Evolutionary conservation across 2,329 filamentous ascomycete genomes (phyloP), one percentile per base, ranked within the genome.

Genomic region (Colletotrichum cordylinicola): DNA sequence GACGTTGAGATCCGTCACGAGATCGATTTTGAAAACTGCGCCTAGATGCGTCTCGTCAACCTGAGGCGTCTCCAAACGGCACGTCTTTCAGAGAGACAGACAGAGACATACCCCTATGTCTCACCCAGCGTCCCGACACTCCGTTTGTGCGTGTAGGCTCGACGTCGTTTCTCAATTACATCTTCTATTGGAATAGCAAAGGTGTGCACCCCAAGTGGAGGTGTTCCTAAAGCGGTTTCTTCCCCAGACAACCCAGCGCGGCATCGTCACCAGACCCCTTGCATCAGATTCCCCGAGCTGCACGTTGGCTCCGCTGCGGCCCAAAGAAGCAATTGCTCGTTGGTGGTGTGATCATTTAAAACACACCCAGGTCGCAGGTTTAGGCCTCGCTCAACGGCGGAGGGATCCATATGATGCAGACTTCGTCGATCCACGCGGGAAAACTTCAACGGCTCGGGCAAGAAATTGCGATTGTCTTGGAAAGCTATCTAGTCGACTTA

Each of bases 181-280:
- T 48, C 4, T 48, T 21, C 39, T 43, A 18, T 21, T 16, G 16
- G 7, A 5, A n/a, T 7, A 16, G 18, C 43, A 35, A 8, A 43
- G 27, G 39, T 55, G 27, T 35, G 27, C 24, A 29, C 39, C 55
- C 56, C 35, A 64, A 21, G 29, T 31, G 33, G 15, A 16, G 67
- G 52, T 15, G 24, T n/a, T 64, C 18, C 61, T 13, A 58, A 31
- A 48, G n/a, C 48, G 18, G 18, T 31, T 24, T 6, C 52, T 71
- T 62, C 64, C 58, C 70, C 70, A 55, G 69, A 65, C n/a, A 18
- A 48, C 35, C 27, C 58, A 48, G 48, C 29, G 21, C 56, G 56
- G 64, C 29, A 52, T 75, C 56, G 70, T 73, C 70, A 73, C 58
- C 43, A 68, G 73, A 73, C 52, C 66, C 61, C 35, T 68, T 37